Evolutionary conservation across 73 alveolate species (phyloP).

Genomic region (Stentor coeruleus): DNA sequence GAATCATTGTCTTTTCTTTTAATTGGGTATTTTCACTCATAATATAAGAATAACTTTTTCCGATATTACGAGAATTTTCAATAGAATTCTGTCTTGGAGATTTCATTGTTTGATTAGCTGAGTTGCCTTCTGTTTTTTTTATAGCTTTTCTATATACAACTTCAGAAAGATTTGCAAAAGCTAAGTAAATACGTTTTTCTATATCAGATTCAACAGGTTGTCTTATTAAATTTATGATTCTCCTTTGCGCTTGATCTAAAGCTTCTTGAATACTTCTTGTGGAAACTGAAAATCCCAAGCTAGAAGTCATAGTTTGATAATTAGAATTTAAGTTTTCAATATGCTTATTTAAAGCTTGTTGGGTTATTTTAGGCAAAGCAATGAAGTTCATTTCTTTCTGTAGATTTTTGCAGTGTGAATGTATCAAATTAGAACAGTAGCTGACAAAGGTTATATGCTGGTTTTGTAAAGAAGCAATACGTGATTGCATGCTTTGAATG

Average conservation of each 20-base stretch:
- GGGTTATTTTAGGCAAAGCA: neutral
- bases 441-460: neutral
- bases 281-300: neutral
- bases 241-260: neutral
- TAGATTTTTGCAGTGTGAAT: neutral
- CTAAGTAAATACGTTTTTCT: neutral
- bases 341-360: neutral
- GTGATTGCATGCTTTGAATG: neutral
- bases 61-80: neutral
- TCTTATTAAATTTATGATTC: neutral
- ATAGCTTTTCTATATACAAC: neutral
- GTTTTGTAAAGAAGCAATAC: neutral
- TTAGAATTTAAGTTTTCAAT: neutral
- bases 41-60: neutral
- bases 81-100: neutral
- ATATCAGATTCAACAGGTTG: neutral
- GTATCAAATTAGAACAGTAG: neutral
- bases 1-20: neutral
- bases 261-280: neutral
- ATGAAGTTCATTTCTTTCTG: neutral
- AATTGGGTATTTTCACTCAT: neutral
- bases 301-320: neutral
- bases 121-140: neutral
- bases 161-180: neutral
- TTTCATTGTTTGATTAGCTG: neutral